Conservation (phyloP, 2,329 filamentous ascomycete genomes). For the Phaeosphaeriaceae sp. region DNA sequence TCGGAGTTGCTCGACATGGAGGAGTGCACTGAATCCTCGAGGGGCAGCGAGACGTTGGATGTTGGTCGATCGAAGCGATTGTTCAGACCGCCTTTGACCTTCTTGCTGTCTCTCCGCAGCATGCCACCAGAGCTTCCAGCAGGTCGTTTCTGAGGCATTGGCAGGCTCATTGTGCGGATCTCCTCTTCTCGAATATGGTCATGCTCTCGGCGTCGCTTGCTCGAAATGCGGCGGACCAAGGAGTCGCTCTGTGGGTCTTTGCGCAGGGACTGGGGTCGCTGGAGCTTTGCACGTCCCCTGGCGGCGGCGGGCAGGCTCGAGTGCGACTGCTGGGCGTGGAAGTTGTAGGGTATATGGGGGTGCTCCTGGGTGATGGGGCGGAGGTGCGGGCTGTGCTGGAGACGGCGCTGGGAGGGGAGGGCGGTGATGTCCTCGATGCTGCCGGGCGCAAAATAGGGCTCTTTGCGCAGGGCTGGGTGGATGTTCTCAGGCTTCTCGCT, state of each 20-base stretch:
- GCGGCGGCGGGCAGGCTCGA: constrained; percentile 43
- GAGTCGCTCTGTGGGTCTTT: constrained; percentile 68
- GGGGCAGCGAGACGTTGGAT: constrained; percentile 78
- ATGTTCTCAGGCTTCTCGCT: constrained; percentile 29
- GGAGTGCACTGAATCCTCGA: constrained; percentile 77
- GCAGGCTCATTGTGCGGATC: constrained; percentile 82
- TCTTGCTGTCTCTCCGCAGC: constrained; percentile 72
- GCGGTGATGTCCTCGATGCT: constrained; percentile 58
- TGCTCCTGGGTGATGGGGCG: constrained; percentile 53
- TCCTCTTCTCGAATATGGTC: constrained; percentile 85
- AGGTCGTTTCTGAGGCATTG: constrained; percentile 70
- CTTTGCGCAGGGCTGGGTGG: constrained; percentile 29
- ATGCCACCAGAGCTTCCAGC: constrained; percentile 67
- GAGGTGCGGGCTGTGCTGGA: constrained; percentile 58
- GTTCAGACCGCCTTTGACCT: constrained; percentile 64
- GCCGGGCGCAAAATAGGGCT: constrained; percentile 20
- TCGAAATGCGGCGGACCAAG: constrained; percentile 73
- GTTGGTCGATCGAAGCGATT: constrained; percentile 67
- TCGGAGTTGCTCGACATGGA: constrained; percentile 79
- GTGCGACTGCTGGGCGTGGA: constrained; percentile 47
- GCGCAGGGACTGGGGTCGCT: constrained; percentile 58
- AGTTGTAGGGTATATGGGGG: constrained; percentile 55
- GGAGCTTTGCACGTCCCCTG: constrained; percentile 54
- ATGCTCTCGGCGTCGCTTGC: constrained; percentile 69
- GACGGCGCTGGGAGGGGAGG: constrained; percentile 50